Evolutionary conservation across 805 yeast species (phyloP).

Genomic region (Candida alai): DNA sequence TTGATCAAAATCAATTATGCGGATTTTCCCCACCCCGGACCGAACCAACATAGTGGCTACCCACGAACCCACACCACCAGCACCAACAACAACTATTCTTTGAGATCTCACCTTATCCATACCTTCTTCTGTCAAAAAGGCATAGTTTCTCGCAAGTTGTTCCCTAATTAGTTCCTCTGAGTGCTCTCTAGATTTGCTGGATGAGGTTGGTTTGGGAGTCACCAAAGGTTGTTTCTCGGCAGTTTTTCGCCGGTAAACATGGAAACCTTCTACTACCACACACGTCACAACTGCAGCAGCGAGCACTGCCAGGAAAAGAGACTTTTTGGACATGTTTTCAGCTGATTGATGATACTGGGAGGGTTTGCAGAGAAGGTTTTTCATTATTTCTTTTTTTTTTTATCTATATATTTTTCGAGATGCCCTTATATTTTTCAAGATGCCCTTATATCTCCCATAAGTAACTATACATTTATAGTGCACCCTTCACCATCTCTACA

Average conservation of each 20-base stretch:
- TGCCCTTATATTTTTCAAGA: neutral
- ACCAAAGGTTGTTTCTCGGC: constrained; percentile 3
- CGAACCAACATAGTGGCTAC: constrained; percentile 86
- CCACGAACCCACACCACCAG: constrained; percentile 99
- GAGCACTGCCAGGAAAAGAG: constrained; percentile 17
- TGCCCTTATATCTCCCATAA: neutral
- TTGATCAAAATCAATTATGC: constrained; percentile 93
- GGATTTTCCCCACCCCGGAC: constrained; percentile 77
- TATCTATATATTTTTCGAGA: neutral
- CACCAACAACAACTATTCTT: constrained; percentile 78
- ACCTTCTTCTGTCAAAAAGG: constrained; percentile 85
- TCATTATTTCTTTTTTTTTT: constrained; percentile 1
- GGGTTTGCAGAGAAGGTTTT: neutral
- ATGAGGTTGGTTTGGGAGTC: constrained; percentile 4
- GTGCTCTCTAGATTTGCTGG: constrained; percentile 14
- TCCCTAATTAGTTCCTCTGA: constrained; percentile 77
- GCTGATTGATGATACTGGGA: neutral
- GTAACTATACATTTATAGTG: constrained; percentile 38
- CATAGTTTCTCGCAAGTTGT: constrained; percentile 90
- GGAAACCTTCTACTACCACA: constrained; percentile 33
- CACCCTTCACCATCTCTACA: constrained; percentile 35
- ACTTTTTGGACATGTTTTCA: constrained; percentile 8
- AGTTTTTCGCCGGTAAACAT: constrained; percentile 17
- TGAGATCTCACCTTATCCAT: constrained; percentile 67
- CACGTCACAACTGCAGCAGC: constrained; percentile 32